Conservation (phyloP, 2,329 filamentous ascomycete genomes). For the Hypoxylon sp. region DNA sequence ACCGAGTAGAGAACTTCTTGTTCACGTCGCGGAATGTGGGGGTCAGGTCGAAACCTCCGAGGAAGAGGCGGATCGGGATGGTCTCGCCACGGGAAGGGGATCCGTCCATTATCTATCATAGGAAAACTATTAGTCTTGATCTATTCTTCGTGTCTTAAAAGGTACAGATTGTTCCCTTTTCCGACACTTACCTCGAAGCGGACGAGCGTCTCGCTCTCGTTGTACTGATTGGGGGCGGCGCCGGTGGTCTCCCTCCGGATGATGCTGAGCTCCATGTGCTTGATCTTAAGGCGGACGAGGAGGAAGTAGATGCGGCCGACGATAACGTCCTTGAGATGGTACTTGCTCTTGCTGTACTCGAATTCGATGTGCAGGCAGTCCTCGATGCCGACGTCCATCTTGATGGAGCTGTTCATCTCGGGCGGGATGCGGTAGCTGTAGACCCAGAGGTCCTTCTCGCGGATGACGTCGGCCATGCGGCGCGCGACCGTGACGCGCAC, state of each 20-base stretch:
- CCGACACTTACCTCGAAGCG: conserved; percentile 83
- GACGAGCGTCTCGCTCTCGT: conserved; percentile 97
- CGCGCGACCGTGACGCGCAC: conserved; percentile 95
- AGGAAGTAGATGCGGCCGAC: conserved; percentile 99
- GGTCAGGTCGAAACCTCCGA: conserved; percentile 96
- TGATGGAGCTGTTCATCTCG: conserved; percentile 98
- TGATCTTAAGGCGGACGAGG: conserved; percentile 96
- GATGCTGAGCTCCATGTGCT: conserved; percentile 99
- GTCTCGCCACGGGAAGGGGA: conserved; percentile 96
- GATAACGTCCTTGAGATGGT: conserved; percentile 98
- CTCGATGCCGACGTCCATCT: conserved; percentile 99
- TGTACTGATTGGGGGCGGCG: conserved; percentile 97
- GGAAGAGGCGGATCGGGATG: conserved; percentile 95
- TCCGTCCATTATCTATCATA: conserved; percentile 92
- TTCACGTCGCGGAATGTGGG: conserved; percentile 99
- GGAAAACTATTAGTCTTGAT: conserved; percentile 19
- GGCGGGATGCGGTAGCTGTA: conserved; percentile 98
- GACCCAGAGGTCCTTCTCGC: conserved; percentile 99
- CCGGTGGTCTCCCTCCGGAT: conserved; percentile 97
- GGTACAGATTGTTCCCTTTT: too few species aligned
- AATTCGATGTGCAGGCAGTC: conserved; percentile 99
- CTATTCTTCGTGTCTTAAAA: too few species aligned
- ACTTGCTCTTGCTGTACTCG: conserved; percentile 99
- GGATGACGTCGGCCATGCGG: conserved; percentile 96
- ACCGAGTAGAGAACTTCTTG: conserved; percentile 99